These are phyloP conservation scores for Nectriaceae sp. DNA, from an alignment of 2,329 filamentous ascomycete species.

Conservation along the genomic window DNA sequence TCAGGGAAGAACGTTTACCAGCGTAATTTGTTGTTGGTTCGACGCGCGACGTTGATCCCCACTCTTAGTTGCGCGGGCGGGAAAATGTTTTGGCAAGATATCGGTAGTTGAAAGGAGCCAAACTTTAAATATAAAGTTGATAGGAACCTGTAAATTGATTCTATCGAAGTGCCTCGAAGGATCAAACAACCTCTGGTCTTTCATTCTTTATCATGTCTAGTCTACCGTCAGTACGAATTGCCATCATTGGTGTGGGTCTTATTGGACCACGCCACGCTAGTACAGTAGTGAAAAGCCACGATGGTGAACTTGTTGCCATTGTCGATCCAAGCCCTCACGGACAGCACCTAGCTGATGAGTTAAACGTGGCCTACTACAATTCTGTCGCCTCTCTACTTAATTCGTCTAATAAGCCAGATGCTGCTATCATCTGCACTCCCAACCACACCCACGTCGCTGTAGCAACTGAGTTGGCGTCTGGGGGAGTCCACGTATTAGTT, in stretches of 20 bases:
- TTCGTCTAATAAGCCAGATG: slow-evolving; percentile 45
- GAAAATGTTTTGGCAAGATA: too few relatives aligned
- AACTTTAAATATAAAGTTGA: too few relatives aligned
- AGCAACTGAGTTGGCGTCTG: slow-evolving; percentile 47
- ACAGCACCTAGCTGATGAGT: slow-evolving; percentile 19
- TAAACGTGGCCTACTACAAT: slow-evolving; percentile 22
- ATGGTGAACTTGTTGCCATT: slow-evolving; percentile 29
- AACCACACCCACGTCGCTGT: slow-evolving; percentile 58
- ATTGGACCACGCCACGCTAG: slow-evolving; percentile 35
- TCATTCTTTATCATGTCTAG: too few relatives aligned
- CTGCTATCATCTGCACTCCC: slow-evolving; percentile 60
- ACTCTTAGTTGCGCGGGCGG: too few relatives aligned
- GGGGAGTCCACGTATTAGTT: slow-evolving; percentile 54
- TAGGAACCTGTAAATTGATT: too few relatives aligned
- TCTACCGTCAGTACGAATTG: slow-evolving; percentile 9
- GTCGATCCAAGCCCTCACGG: slow-evolving; percentile 31
- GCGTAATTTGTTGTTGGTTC: too few relatives aligned
- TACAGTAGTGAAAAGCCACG: slow-evolving; percentile 23
- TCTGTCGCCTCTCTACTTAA: slow-evolving; percentile 45
- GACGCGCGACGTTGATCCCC: too few relatives aligned
- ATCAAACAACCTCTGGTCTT: too few relatives aligned
- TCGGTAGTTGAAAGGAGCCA: too few relatives aligned
- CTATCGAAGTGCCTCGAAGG: too few relatives aligned
- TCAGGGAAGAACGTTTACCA: too few relatives aligned
- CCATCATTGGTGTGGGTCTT: slow-evolving; percentile 32